Percentiles rank a stretch among this genome's conserved stretches.
These are phyloP conservation scores for Kodamaea ohmeri DNA, from an alignment of 1,139 yeast species.

Conservation along the genomic window DNA sequence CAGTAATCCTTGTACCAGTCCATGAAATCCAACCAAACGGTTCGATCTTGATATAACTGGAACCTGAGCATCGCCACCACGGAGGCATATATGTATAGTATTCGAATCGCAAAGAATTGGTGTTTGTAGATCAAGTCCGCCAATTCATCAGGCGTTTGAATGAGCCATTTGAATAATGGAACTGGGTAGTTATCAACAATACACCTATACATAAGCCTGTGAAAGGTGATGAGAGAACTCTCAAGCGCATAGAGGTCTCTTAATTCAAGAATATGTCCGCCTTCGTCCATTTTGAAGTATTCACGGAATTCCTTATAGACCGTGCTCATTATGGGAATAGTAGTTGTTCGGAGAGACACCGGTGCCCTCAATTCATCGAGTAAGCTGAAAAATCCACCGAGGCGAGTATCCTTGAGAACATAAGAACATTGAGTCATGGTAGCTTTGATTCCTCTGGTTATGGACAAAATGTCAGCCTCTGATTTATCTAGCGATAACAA, in stretches of 20 bases:
- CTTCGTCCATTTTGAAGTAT: constrained; percentile 4
- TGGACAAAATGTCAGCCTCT: constrained; percentile 22
- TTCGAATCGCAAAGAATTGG: constrained; percentile 25
- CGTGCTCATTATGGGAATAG: constrained; percentile 20
- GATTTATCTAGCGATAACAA: constrained; percentile 23
- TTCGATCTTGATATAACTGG: constrained; percentile 18
- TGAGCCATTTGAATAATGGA: constrained; percentile 30
- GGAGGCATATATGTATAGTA: constrained; percentile 24
- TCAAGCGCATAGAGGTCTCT: constrained; percentile 2
- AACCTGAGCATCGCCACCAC: constrained; percentile 23
- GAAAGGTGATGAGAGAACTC: constrained; percentile 15
- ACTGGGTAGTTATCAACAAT: constrained; percentile 23
- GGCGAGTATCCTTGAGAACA: constrained; percentile 8
- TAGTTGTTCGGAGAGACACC: constrained; percentile 7
- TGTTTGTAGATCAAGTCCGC: constrained; percentile 20
- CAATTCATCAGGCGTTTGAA: constrained; percentile 20
- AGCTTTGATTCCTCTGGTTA: constrained; percentile 20
- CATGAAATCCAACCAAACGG: constrained; percentile 30
- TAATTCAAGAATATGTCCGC: background rate
- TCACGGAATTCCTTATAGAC: constrained; percentile 14
- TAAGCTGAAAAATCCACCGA: constrained; percentile 11
- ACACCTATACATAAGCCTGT: constrained; percentile 14
- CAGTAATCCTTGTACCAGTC: constrained; percentile 22
- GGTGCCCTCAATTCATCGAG: constrained; percentile 3
- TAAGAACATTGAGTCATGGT: constrained; percentile 11